phyloP scores from a whole-genome alignment of 2,329 filamentous ascomycete genomes.

The Fusarium heterosporum region DNA sequence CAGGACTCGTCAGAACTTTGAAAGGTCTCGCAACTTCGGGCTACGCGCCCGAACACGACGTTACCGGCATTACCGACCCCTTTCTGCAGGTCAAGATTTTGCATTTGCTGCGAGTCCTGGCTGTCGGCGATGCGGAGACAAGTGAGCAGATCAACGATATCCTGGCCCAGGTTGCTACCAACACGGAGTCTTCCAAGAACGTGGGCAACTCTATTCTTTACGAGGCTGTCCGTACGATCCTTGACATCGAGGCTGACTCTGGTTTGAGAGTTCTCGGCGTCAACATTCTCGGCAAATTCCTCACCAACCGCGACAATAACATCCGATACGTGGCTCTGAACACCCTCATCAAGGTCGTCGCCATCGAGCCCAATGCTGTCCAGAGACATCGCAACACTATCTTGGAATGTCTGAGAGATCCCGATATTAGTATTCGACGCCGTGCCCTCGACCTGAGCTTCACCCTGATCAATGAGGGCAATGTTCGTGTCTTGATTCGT shows the following conservation, averaged over 20 bases:
- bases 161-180: constrained; percentile 94
- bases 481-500: constrained; percentile 91
- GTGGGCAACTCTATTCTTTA: constrained; percentile 98
- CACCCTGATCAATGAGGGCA: constrained; percentile 96
- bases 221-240: constrained; percentile 94
- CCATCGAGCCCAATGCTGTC: constrained; percentile 96
- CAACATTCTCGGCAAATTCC: constrained; percentile 97
- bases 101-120: constrained; percentile 84
- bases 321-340: constrained; percentile 98
- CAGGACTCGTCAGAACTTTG: constrained; percentile 85
- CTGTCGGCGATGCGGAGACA: constrained; percentile 84
- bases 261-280: constrained; percentile 93
- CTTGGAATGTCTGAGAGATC: constrained; percentile 92
- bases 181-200: constrained; percentile 98
- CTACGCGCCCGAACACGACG: constrained; percentile 97
- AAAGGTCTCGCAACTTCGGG: constrained; percentile 95
- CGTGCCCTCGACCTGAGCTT: constrained; percentile 98
- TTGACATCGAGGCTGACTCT: constrained; percentile 98
- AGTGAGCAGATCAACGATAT: constrained; percentile 99
- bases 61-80: constrained; percentile 96
- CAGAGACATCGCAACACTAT: constrained; percentile 98
- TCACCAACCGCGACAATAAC: constrained; percentile 99
- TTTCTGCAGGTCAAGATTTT: constrained; percentile 98
- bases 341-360: constrained; percentile 97
- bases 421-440: constrained; percentile 96